Base-by-base conservation (phyloP, 441 rosid species). In the Populus hybrid region DNA sequence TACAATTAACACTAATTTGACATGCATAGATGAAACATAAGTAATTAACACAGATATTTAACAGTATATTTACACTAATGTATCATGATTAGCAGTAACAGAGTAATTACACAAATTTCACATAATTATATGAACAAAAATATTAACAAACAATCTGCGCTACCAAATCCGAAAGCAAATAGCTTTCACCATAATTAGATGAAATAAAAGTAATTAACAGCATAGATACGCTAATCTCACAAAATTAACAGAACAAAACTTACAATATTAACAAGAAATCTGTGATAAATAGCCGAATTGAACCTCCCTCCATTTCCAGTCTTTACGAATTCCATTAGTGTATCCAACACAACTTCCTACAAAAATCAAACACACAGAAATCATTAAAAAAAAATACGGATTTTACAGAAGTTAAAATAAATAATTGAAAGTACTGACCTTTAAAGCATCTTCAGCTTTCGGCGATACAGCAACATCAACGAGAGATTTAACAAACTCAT, bases 271-370 rank as follows among this genome's bases (percentile, higher is more conserved):
- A 85, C 86, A 69, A 92, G 89, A 36, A 95, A 79, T 74, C 83
- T 89, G 77, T 91, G 88, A 82, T 89, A 94, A 69, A 92, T 89
- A 24, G 94, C 85, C 12, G 95, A 94, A 76, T 89, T 88, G 76
- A 93, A 93, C 35, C 83, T 84, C 77, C 97, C 97, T 30, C 85
- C 84, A 82, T 91, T 94, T 40, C 93, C 86, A 75, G 87, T 79
- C 87, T 90, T 95, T 75, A 91, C 97, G 78, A 94, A 89, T 76
- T 90, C 97, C 98, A 95, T 93, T 50, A 92, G 80, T 0, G 98
- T 81, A 38, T 90, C 99, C 85, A 91, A 79, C 72, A 91, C 91
- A 40, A 95, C 82, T 81, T 92, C 97, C 98, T 94, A 83, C 69
- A 71, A 34, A 14, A 71, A 73, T 53, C 40, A 66, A 40, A 69